Conservation (phyloP, 1,139 yeast species). For the Protomyces inouyei region DNA sequence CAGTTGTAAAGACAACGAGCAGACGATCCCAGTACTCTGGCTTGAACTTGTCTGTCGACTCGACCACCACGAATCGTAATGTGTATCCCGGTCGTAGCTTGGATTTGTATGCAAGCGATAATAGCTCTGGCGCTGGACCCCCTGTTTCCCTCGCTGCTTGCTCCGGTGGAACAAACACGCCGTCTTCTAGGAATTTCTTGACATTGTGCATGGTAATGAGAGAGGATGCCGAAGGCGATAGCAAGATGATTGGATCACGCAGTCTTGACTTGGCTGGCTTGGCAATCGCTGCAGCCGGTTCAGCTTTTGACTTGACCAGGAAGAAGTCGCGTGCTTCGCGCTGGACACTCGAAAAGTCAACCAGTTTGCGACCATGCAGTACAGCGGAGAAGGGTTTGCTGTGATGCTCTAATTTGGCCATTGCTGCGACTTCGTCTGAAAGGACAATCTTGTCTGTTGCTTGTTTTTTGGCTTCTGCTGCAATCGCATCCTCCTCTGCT, state of each 20-base stretch:
- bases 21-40: slow-evolving; percentile 96
- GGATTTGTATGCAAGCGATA: slow-evolving; percentile 51
- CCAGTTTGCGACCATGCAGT: slow-evolving; percentile 63
- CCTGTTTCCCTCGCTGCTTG: slow-evolving; percentile 34
- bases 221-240: slow-evolving; percentile 94
- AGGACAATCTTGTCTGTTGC: slow-evolving; percentile 8
- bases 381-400: slow-evolving; percentile 74
- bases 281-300: slow-evolving; percentile 11
- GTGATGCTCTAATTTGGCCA: slow-evolving; percentile 40
- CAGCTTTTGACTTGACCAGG: slow-evolving; percentile 21
- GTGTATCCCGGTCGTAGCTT: slow-evolving; percentile 49
- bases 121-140: slow-evolving; percentile 29
- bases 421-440: slow-evolving; percentile 35
- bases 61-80: slow-evolving; percentile 72
- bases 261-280: slow-evolving; percentile 16
- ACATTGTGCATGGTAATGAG: slow-evolving; percentile 74
- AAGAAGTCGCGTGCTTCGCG: slow-evolving; percentile 34
- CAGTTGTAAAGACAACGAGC: slow-evolving; percentile 91
- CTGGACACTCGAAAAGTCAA: slow-evolving; percentile 34
- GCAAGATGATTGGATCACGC: slow-evolving; percentile 82
- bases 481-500: slow-evolving; percentile 2
- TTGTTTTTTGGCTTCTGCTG: slow-evolving; percentile 30
- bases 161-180: slow-evolving; percentile 61
- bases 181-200: slow-evolving; percentile 74
- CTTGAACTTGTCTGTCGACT: slow-evolving; percentile 81